Evolutionary conservation across 805 yeast species (phyloP).

Genomic region (Metschnikowia bowlesiae): DNA sequence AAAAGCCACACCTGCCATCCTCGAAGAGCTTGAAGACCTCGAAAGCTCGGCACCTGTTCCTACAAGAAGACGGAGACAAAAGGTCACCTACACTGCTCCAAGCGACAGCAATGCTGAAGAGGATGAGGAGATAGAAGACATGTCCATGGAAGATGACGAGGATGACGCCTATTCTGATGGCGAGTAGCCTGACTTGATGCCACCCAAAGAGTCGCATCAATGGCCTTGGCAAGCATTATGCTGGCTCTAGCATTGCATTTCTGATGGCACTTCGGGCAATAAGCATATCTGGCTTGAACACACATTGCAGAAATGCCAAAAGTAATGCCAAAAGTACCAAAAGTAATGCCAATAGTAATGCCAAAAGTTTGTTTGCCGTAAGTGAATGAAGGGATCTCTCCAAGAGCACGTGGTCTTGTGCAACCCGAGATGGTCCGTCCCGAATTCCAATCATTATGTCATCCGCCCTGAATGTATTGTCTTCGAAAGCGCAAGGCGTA

Average conservation of each 20-base stretch:
- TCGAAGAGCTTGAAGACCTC: constrained; percentile 17
- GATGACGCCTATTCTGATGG: constrained; percentile 8
- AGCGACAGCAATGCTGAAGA: constrained; percentile 7
- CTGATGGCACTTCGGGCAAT: neutral
- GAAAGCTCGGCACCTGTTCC: constrained; percentile 4
- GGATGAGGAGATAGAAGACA: neutral
- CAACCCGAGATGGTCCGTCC: no score
- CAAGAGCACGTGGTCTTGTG: no score
- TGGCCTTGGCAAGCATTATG: neutral
- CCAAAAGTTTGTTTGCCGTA: no score
- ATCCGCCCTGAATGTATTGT: neutral
- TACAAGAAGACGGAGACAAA: constrained; percentile 11
- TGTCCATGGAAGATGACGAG: constrained; percentile 7
- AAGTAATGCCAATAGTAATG: no score
- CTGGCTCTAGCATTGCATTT: neutral
- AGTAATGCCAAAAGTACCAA: neutral
- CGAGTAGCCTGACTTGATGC: neutral
- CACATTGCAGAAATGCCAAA: neutral
- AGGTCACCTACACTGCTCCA: constrained; percentile 14
- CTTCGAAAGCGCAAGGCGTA: neutral
- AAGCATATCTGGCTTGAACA: neutral
- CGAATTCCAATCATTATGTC: neutral
- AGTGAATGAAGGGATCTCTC: no score
- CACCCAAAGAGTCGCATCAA: neutral
- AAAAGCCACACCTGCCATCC: constrained; percentile 6